These are phyloP conservation scores for Pterulicium gracile DNA, from an alignment of 1,284 basidiomycete genomes.

Conservation along the genomic window DNA sequence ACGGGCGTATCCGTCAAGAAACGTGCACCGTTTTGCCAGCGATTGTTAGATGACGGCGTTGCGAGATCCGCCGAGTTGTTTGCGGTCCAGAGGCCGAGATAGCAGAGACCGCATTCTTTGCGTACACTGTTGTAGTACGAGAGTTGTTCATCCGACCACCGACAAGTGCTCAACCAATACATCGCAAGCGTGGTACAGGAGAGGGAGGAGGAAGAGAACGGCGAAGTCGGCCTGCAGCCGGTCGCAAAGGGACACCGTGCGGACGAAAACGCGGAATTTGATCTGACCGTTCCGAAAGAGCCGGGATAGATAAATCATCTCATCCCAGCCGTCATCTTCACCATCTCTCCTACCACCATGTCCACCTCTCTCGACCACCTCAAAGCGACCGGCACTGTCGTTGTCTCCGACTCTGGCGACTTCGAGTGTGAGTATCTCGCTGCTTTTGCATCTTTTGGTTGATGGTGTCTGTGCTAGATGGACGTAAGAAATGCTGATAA, in stretches of 20 bases:
- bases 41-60: too few relatives aligned
- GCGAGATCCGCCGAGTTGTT: too few relatives aligned
- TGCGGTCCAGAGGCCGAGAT: too few relatives aligned
- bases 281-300: background rate
- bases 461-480: constrained; percentile 3
- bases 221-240: background rate
- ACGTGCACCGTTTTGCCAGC: too few relatives aligned
- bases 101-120: too few relatives aligned
- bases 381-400: constrained; percentile 85
- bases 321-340: background rate
- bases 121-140: too few relatives aligned
- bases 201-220: background rate
- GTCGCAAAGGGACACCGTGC: background rate
- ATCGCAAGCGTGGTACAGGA: background rate
- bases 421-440: constrained; percentile 70
- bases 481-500: constrained; percentile 9
- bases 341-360: constrained; percentile 41
- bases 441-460: constrained; percentile 1
- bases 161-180: too few relatives aligned
- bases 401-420: constrained; percentile 91
- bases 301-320: background rate
- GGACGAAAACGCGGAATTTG: background rate
- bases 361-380: constrained; percentile 80
- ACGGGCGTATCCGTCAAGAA: too few relatives aligned
- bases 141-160: too few relatives aligned